These are phyloP conservation scores for Kickxella alabastrina DNA, from an alignment of 192 early-diverging fungal species.

Conservation along the genomic window DNA sequence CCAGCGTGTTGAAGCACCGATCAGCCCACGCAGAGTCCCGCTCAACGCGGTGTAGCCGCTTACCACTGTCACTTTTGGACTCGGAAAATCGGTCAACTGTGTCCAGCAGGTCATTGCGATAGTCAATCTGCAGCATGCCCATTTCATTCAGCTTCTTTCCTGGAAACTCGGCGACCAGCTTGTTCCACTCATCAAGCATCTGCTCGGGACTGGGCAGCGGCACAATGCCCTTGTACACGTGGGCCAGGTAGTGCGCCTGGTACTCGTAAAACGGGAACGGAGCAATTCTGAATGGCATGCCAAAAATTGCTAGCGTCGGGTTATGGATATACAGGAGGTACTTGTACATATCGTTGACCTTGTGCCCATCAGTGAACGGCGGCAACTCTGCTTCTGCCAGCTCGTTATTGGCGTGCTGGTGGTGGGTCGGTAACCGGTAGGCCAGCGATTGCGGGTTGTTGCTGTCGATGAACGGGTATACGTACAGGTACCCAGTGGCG, in stretches of 20 bases:
- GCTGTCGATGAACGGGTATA: slow-evolving; percentile 56
- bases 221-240: slow-evolving; percentile 28
- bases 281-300: slow-evolving; percentile 53
- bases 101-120: slow-evolving; percentile 17
- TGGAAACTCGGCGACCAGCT: neutral
- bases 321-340: slow-evolving; percentile 50
- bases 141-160: slow-evolving; percentile 3
- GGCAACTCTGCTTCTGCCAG: neutral
- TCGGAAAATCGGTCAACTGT: neutral
- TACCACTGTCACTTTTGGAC: neutral
- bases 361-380: slow-evolving; percentile 34
- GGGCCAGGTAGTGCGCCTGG: slow-evolving; percentile 52
- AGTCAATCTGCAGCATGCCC: slow-evolving; percentile 19
- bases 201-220: slow-evolving; percentile 13
- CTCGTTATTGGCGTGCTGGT: neutral
- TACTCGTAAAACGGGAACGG: slow-evolving; percentile 62
- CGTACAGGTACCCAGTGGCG: slow-evolving; percentile 64
- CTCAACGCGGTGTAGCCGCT: neutral
- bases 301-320: slow-evolving; percentile 57
- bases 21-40: neutral
- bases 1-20: neutral
- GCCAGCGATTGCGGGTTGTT: neutral
- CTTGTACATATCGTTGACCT: slow-evolving; percentile 45
- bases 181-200: slow-evolving; percentile 33
- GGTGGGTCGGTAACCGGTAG: neutral